Evolutionary conservation across 805 yeast species (phyloP).

Genomic region (Geotrichum ghanense): DNA sequence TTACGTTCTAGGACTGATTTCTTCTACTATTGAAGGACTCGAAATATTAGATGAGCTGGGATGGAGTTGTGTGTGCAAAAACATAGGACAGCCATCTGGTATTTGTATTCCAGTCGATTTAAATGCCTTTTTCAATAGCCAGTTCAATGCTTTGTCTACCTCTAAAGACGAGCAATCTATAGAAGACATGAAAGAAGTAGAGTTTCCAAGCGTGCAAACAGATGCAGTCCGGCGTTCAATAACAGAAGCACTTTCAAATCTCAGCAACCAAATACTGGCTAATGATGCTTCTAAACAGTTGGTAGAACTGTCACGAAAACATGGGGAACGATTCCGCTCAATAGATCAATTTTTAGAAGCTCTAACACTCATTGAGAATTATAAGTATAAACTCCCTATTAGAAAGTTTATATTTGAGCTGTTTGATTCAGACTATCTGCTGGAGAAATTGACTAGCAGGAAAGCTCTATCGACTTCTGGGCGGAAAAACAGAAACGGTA

Average conservation of each 20-base stretch:
- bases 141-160: background rate
- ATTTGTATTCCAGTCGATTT: conserved; percentile 31
- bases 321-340: conserved; percentile 43
- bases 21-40: conserved; percentile 65
- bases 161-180: background rate
- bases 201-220: conserved; percentile 12
- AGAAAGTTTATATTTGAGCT: conserved; percentile 57
- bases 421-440: conserved; percentile 40
- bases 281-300: conserved; percentile 49
- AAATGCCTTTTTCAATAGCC: conserved; percentile 1
- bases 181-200: conserved; percentile 8
- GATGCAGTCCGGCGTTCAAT: conserved; percentile 16
- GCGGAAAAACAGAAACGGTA: background rate
- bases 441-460: conserved; percentile 35
- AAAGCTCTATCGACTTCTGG: conserved; percentile 12
- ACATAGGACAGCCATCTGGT: conserved; percentile 31
- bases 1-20: conserved; percentile 61
- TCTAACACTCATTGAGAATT: conserved; percentile 41
- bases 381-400: conserved; percentile 48
- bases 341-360: conserved; percentile 44
- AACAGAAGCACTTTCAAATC: conserved; percentile 32
- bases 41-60: conserved; percentile 74
- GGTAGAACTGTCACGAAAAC: conserved; percentile 37
- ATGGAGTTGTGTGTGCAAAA: conserved; percentile 49
- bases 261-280: conserved; percentile 44